Conservation (phyloP, 257 asterid species). For the Solanum corneliomulleri region DNA sequence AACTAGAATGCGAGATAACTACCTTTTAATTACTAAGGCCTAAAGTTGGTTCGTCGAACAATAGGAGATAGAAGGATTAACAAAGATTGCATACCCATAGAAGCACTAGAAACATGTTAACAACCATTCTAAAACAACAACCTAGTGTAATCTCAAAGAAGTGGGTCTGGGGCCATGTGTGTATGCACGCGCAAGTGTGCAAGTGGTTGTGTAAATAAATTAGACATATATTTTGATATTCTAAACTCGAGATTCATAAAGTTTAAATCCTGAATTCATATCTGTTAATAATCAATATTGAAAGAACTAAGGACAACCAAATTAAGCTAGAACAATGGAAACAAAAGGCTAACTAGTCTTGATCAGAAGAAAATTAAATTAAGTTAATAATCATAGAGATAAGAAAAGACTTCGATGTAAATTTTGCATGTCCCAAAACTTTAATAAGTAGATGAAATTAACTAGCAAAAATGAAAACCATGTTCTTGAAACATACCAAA, state of each 20-base stretch:
- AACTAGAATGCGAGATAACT: background rate
- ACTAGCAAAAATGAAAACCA: background rate
- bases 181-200: background rate
- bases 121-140: background rate
- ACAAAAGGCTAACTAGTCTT: background rate
- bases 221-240: background rate
- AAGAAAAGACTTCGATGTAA: background rate
- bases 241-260: background rate
- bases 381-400: background rate
- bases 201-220: background rate
- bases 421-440: background rate
- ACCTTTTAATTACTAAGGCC: background rate
- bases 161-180: background rate
- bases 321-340: background rate
- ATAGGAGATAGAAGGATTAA: background rate
- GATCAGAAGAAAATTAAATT: background rate
- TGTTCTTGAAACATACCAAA: slow-evolving; percentile 4
- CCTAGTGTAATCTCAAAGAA: background rate
- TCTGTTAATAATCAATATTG: background rate
- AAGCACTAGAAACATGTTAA: background rate
- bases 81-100: background rate
- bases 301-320: background rate
- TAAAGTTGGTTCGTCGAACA: background rate
- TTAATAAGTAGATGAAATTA: background rate
- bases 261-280: background rate